Evolutionary conservation across 2,329 filamentous ascomycete genomes (phyloP).

Genomic region (Onygenales sp.): DNA sequence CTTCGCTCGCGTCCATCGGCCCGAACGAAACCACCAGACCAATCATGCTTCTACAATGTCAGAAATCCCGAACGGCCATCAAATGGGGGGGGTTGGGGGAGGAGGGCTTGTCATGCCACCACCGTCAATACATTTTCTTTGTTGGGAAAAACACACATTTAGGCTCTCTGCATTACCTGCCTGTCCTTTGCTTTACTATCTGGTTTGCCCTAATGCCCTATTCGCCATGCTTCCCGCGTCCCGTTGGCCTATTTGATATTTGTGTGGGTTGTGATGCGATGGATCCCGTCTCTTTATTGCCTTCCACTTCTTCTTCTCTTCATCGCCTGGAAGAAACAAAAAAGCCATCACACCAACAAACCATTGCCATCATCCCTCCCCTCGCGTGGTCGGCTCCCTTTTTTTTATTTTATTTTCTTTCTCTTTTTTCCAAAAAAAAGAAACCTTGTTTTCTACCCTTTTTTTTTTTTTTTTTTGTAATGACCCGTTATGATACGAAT

Average conservation of each 20-base stretch:
- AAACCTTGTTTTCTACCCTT: constrained; percentile 1
- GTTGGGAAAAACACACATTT: not conserved
- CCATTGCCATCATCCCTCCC: not conserved
- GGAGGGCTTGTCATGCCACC: not conserved
- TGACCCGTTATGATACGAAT: no score
- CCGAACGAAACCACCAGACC: not conserved
- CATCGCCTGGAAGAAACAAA: not conserved
- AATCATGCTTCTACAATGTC: not conserved
- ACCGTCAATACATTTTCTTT: not conserved
- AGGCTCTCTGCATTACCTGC: not conserved
- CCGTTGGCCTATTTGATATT: not conserved
- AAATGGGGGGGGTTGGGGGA: not conserved
- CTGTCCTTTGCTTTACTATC: not conserved
- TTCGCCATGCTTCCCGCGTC: not conserved
- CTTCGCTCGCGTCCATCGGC: not conserved
- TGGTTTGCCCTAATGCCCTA: not conserved
- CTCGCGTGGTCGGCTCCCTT: not conserved
- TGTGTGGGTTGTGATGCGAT: not conserved
- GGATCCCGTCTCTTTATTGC: not conserved
- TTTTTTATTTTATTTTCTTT: not conserved
- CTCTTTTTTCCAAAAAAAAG: not conserved
- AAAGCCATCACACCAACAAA: not conserved
- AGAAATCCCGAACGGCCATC: not conserved
- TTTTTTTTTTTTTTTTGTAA: constrained; percentile 3
- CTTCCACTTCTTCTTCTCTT: not conserved